A percentile compares a stretch with the other conserved stretches of the same genome.
Conservation (phyloP, 2,329 filamentous ascomycete species). For the Aspergillus thermomutatus region DNA sequence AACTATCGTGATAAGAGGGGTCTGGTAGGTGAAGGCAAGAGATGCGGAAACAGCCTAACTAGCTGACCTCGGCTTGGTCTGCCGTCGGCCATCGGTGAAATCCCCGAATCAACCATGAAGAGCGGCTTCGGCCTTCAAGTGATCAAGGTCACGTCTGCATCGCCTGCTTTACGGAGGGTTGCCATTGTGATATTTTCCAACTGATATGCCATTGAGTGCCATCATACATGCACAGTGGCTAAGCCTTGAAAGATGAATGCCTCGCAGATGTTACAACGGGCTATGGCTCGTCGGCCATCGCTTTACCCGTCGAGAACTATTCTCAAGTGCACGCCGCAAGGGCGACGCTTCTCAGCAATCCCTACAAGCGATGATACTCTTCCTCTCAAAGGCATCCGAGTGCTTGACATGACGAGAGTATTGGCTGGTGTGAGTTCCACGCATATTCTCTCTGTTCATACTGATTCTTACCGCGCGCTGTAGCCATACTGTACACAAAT, state of each 20-base stretch:
- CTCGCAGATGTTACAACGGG: constrained; percentile 20
- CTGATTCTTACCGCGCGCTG: constrained; percentile 10
- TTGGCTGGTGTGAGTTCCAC: constrained; percentile 73
- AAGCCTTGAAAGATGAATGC: constrained; percentile 21
- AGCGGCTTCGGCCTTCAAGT: constrained; percentile 22
- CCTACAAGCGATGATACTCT: constrained; percentile 46
- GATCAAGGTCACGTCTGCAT: neutral
- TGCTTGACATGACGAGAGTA: constrained; percentile 95
- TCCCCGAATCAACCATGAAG: constrained; percentile 5
- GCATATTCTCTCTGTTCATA: neutral
- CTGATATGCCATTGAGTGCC: neutral
- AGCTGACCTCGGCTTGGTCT: constrained; percentile 24
- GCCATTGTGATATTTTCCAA: neutral
- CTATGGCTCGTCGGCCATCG: constrained; percentile 21
- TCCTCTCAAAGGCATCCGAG: constrained; percentile 80
- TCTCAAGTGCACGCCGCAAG: constrained; percentile 21
- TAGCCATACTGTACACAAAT: constrained; percentile 98
- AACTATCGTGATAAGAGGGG: neutral
- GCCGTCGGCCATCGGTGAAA: constrained; percentile 12
- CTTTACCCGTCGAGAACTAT: constrained; percentile 17
- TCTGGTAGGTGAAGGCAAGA: neutral
- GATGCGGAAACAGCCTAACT: constrained; percentile 6
- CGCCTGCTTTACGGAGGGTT: neutral
- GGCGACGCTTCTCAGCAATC: constrained; percentile 41
- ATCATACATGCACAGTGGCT: neutral